Percentiles rank a stretch among this genome's conserved stretches.
phyloP scores from a whole-genome alignment of 768 basidiomycete genomes.

The Phlebiopsis gigantea region DNA sequence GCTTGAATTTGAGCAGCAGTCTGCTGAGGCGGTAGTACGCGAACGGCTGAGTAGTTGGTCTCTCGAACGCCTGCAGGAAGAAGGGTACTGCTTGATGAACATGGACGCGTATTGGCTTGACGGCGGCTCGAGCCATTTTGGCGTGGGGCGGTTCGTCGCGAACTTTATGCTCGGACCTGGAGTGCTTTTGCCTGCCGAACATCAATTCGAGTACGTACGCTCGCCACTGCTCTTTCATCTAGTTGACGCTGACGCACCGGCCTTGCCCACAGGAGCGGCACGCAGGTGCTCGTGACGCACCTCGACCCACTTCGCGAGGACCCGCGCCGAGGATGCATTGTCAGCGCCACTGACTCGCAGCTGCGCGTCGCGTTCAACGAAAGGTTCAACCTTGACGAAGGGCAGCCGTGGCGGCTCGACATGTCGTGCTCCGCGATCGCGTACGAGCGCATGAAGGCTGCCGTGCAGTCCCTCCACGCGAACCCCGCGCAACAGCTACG shows the following conservation, averaged over 20 bases:
- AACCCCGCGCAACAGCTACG: slow-evolving; percentile 43
- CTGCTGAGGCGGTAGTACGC: slow-evolving; percentile 53
- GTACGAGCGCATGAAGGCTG: slow-evolving; percentile 63
- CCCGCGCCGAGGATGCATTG: slow-evolving; percentile 49
- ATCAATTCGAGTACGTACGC: slow-evolving; percentile 61
- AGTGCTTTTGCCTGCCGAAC: slow-evolving; percentile 46
- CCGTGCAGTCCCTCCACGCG: slow-evolving; percentile 50
- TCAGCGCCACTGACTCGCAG: slow-evolving; percentile 44
- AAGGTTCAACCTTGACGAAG: slow-evolving; percentile 36
- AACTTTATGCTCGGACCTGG: slow-evolving; percentile 64
- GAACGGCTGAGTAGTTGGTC: slow-evolving; percentile 69
- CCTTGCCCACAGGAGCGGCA: slow-evolving; percentile 54
- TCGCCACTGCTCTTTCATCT: slow-evolving; percentile 4
- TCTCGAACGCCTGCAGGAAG: slow-evolving; percentile 49
- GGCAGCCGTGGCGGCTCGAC: slow-evolving; percentile 58
- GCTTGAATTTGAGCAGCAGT: slow-evolving; percentile 54
- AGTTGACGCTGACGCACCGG: not conserved
- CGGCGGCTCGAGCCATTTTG: slow-evolving; percentile 28
- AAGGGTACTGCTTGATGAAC: slow-evolving; percentile 68
- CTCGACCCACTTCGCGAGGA: slow-evolving; percentile 55
- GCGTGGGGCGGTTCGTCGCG: slow-evolving; percentile 62
- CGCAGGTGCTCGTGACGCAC: slow-evolving; percentile 59
- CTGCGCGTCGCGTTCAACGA: slow-evolving; percentile 57
- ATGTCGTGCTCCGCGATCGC: slow-evolving; percentile 62
- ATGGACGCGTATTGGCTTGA: slow-evolving; percentile 67